Evolutionary conservation across 179 eudicot species (phyloP).

Genomic region (Monotropa hypopitys): DNA sequence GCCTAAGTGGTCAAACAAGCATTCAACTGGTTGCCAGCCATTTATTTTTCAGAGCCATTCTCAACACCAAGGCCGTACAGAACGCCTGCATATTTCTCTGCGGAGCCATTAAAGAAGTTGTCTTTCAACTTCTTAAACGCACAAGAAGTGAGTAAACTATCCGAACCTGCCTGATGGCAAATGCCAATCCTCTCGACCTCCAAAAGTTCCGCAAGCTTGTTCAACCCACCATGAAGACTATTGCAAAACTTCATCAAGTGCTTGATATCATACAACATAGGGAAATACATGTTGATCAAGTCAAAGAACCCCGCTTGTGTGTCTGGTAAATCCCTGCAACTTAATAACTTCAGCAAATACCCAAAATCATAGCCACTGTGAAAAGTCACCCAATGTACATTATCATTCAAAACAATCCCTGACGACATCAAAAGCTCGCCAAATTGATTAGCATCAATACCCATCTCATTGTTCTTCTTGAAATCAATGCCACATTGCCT

Average conservation of each 20-base stretch:
- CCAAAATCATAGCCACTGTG: conserved; percentile 16
- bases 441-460: conserved; percentile 10
- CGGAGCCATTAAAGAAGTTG: conserved; percentile 12
- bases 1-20: conserved; percentile 9
- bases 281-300: conserved; percentile 12
- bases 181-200: conserved; percentile 21
- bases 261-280: conserved; percentile 18
- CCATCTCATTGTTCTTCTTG: conserved; percentile 13
- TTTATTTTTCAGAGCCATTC: conserved; percentile 19
- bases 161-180: conserved; percentile 27
- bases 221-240: conserved; percentile 23
- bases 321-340: conserved; percentile 12
- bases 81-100: conserved; percentile 23
- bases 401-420: conserved; percentile 12
- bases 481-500: conserved; percentile 16
- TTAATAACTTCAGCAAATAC: conserved; percentile 19
- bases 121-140: conserved; percentile 20
- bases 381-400: conserved; percentile 18
- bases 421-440: conserved; percentile 18
- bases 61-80: conserved; percentile 17
- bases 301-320: conserved; percentile 14
- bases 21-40: conserved; percentile 2
- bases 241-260: conserved; percentile 22
- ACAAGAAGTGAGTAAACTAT: conserved; percentile 21
- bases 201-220: conserved; percentile 20